Percentiles rank a stretch among this genome's conserved stretches.
Evolutionary conservation across 441 rosid species (phyloP).

Genomic region (Jatropha podagrica): DNA sequence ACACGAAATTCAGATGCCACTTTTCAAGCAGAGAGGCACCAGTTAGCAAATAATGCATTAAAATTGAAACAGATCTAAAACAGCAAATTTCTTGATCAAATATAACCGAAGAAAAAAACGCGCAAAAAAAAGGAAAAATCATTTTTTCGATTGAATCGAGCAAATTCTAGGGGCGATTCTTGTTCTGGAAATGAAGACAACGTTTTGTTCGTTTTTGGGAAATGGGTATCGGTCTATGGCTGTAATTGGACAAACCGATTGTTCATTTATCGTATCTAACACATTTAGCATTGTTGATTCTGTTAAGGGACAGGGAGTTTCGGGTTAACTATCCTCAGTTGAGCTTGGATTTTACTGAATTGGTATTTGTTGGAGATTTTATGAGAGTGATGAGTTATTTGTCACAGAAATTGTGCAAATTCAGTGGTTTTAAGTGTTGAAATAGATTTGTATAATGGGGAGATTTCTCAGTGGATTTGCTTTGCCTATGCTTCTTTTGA

Average conservation of each 20-base stretch:
- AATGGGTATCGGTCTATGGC: constrained; percentile 5
- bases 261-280: background rate
- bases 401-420: constrained; percentile 4
- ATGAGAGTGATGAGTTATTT: background rate
- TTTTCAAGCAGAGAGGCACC: too few species aligned
- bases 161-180: background rate
- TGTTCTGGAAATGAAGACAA: background rate
- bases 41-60: too few species aligned
- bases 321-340: background rate
- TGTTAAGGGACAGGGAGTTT: background rate
- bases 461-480: constrained; percentile 43
- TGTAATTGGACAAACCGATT: constrained; percentile 6
- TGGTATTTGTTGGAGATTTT: constrained; percentile 14
- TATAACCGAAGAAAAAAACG: too few species aligned
- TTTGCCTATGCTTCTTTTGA: constrained; percentile 46
- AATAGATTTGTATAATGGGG: constrained; percentile 33
- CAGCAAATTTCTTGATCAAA: too few species aligned
- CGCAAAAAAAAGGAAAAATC: too few species aligned
- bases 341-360: background rate
- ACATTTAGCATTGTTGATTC: background rate
- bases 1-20: too few species aligned
- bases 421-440: constrained; percentile 18
- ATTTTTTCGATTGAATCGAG: too few species aligned
- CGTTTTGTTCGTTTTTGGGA: constrained; percentile 7
- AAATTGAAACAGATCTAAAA: too few species aligned